phyloP scores from a whole-genome alignment of 2,329 filamentous ascomycete species.

The Cladosporium sp. region DNA sequence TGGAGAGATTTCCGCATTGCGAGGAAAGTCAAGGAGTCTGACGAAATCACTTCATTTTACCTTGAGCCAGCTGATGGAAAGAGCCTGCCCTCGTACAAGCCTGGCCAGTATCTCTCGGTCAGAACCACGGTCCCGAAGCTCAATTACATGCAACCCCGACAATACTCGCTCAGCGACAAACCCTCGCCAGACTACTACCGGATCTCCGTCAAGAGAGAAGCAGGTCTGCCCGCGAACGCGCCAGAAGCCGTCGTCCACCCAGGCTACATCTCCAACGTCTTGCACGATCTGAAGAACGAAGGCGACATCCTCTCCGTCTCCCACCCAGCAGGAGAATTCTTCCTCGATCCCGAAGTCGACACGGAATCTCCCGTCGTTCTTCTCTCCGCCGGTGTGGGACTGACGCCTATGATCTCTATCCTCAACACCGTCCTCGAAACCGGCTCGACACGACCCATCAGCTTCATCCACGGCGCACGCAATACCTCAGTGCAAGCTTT shows the following conservation, averaged over 20 bases:
- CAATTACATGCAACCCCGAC: slow-evolving; percentile 65
- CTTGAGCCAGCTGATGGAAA: slow-evolving; percentile 63
- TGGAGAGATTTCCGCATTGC: slow-evolving; percentile 69
- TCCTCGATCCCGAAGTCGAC: slow-evolving; percentile 53
- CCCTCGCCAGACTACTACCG: slow-evolving; percentile 64
- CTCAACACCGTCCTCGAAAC: slow-evolving; percentile 54
- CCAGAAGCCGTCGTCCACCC: slow-evolving; percentile 53
- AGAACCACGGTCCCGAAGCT: slow-evolving; percentile 59
- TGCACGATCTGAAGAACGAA: slow-evolving; percentile 62
- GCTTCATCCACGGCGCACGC: slow-evolving; percentile 64
- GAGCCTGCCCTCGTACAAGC: slow-evolving; percentile 63
- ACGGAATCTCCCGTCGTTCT: slow-evolving; percentile 59
- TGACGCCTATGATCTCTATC: slow-evolving; percentile 67
- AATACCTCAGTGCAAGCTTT: slow-evolving; percentile 58
- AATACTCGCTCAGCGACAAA: slow-evolving; percentile 71
- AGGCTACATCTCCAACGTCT: slow-evolving; percentile 68
- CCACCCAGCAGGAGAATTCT: slow-evolving; percentile 65
- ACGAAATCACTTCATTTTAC: slow-evolving; percentile 70
- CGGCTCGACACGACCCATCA: slow-evolving; percentile 50
- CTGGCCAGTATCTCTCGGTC: slow-evolving; percentile 72
- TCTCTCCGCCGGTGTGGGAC: slow-evolving; percentile 67
- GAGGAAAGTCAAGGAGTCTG: slow-evolving; percentile 65
- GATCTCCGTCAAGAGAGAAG: slow-evolving; percentile 70
- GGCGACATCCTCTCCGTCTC: slow-evolving; percentile 66
- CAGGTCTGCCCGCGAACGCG: slow-evolving; percentile 52